Percentiles rank a stretch among this genome's conserved stretches.
Conservation (phyloP, 2,329 filamentous ascomycete genomes). For the Xylariaceae sp. region DNA sequence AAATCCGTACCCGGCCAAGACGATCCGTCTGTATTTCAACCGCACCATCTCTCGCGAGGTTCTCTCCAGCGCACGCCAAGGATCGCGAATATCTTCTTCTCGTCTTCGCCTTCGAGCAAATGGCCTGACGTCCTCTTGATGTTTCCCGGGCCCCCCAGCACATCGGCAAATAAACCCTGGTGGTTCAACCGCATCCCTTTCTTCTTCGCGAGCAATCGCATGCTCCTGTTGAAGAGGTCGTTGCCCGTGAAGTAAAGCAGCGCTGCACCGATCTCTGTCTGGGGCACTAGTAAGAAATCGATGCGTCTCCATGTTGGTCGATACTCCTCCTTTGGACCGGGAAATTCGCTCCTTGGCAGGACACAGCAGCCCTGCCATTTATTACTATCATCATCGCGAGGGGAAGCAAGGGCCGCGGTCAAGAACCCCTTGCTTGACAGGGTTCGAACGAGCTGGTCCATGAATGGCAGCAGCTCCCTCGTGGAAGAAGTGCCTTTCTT, state of each 20-base stretch:
- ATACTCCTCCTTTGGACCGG: conserved; percentile 31
- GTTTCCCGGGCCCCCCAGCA: conserved; percentile 60
- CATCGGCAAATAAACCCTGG: conserved; percentile 73
- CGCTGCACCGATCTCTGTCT: conserved; percentile 77
- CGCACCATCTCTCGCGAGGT: conserved; percentile 75
- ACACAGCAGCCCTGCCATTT: conserved; percentile 91
- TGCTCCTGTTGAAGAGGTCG: conserved; percentile 89
- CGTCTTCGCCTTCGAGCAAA: conserved; percentile 73
- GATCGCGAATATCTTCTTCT: conserved; percentile 79
- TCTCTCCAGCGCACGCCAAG: conserved; percentile 84
- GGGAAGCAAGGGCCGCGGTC: conserved; percentile 68
- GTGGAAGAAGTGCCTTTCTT: conserved; percentile 59
- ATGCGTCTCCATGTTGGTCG: conserved; percentile 73
- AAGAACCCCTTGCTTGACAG: conserved; percentile 69
- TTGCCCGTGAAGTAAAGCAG: conserved; percentile 96
- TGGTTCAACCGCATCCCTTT: conserved; percentile 88
- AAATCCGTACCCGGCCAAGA: too few relatives aligned
- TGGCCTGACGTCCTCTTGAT: conserved; percentile 67
- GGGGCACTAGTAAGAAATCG: conserved; percentile 82
- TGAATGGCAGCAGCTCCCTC: conserved; percentile 61
- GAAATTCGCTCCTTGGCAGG: conserved; percentile 52
- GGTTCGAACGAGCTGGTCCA: conserved; percentile 63
- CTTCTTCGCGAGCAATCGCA: conserved; percentile 76
- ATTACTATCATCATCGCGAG: conserved; percentile 54
- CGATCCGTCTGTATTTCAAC: conserved; percentile 4